A percentile compares a stretch with the other conserved stretches of the same genome.
Evolutionary conservation across 1,284 basidiomycete genomes (phyloP).

Genomic region (Pterulicium gracile): DNA sequence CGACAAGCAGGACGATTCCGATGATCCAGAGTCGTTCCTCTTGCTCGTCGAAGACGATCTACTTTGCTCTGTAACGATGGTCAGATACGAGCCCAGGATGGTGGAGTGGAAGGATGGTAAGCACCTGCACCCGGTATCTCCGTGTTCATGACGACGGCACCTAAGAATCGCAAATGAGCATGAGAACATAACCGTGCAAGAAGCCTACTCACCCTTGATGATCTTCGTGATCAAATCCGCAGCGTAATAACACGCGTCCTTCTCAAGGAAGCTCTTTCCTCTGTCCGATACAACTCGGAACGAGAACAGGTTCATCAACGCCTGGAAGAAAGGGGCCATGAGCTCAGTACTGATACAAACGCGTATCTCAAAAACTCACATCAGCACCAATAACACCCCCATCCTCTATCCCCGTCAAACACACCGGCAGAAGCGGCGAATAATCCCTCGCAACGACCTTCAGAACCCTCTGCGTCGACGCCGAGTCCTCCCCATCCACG

Average conservation of each 20-base stretch:
- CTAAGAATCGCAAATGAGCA: neutral
- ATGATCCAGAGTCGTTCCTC: slow-evolving; percentile 10
- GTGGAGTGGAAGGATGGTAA: neutral
- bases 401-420: slow-evolving; percentile 42
- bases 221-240: slow-evolving; percentile 68
- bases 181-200: neutral
- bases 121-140: neutral
- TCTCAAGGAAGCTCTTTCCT: slow-evolving; percentile 35
- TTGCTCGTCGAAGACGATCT: too few relatives aligned
- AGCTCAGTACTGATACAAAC: slow-evolving; percentile 1
- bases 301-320: slow-evolving; percentile 68
- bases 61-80: too few relatives aligned
- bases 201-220: slow-evolving; percentile 37
- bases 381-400: slow-evolving; percentile 66
- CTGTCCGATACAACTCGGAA: slow-evolving; percentile 40
- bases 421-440: slow-evolving; percentile 61
- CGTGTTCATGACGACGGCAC: neutral
- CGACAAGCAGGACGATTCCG: slow-evolving; percentile 26
- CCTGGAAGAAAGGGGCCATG: slow-evolving; percentile 26
- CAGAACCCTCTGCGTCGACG: slow-evolving; percentile 27
- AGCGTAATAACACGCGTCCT: slow-evolving; percentile 53
- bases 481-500: neutral
- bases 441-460: slow-evolving; percentile 67
- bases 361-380: slow-evolving; percentile 31
- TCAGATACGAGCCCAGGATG: neutral